phyloP scores from a whole-genome alignment of 805 yeast species.

The Tetrapisispora fleetii region DNA sequence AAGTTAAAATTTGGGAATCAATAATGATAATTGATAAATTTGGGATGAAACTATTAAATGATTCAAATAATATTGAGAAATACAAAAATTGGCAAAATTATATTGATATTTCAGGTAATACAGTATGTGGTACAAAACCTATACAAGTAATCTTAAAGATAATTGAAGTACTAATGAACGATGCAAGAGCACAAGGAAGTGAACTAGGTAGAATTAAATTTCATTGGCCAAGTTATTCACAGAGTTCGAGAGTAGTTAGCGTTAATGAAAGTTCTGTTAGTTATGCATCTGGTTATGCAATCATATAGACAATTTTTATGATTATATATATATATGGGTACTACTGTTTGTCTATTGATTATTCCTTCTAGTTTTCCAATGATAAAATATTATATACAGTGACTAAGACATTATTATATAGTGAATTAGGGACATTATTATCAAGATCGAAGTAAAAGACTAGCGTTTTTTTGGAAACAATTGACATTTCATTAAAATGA shows the following conservation, averaged over 20 bases:
- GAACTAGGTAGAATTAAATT: slow-evolving; percentile 26
- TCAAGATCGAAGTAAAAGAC: too few relatives aligned
- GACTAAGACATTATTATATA: too few relatives aligned
- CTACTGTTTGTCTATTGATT: too few relatives aligned
- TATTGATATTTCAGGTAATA: slow-evolving; percentile 63
- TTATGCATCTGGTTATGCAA: slow-evolving; percentile 69
- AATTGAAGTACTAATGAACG: slow-evolving; percentile 12
- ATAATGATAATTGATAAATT: slow-evolving; percentile 62
- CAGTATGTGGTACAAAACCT: slow-evolving; percentile 90
- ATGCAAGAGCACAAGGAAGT: not conserved
- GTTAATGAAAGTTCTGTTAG: slow-evolving; percentile 73
- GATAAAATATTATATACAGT: not conserved
- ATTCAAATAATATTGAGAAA: slow-evolving; percentile 40
- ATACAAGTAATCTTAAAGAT: slow-evolving; percentile 55
- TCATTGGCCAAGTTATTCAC: slow-evolving; percentile 72
- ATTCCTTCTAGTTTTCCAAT: not conserved
- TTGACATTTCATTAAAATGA: slow-evolving; percentile 4
- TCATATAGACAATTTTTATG: not conserved
- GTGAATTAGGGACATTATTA: too few relatives aligned
- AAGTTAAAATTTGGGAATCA: slow-evolving; percentile 52
- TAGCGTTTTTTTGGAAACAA: slow-evolving; percentile 1
- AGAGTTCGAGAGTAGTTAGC: slow-evolving; percentile 47
- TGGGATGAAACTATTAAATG: slow-evolving; percentile 48
- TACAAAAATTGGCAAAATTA: slow-evolving; percentile 57
- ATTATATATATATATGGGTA: too few relatives aligned